Evolutionary conservation across 2,329 filamentous ascomycete genomes (phyloP), one percentile per base, ranked within the genome.

Genomic region (Apiospora saccharicola): DNA sequence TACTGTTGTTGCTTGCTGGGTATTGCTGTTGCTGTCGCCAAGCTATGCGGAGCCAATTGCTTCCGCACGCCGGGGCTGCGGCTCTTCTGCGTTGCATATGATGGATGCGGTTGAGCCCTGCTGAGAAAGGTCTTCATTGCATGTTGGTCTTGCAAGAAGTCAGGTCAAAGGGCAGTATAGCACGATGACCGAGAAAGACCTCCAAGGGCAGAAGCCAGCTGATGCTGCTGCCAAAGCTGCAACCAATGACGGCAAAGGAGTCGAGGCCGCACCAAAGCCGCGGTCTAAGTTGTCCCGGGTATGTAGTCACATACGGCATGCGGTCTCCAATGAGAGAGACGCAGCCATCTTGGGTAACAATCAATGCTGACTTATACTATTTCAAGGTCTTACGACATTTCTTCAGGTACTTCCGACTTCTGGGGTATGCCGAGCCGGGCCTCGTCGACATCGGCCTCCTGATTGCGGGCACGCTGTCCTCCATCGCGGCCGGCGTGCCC

Each of bases 401-500:
- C 72, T 80, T 83, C 73, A 76, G 77, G 69, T 87, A 84, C 76
- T 85, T 87, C 75, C 82, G 81, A 30, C 82, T 86, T 53, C 82
- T 87, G 46, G 79, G 84, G 74, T 86, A 85, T 72, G 85, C 83
- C 71, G 79, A 85, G 67, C 85, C 85, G 30, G 82, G 81, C 75
- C 81, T 81, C 77, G 73, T 84, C 72, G 86, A 87, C 73, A 78
- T 84, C 72, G 67, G 79, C n/a, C 81, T 87, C 68, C 80, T 87
- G 51, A 16, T 83, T 22, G 75, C 81, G 37, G 86, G 85, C 57
- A 82, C 74, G 34, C 72, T 79, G 61, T 82, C 83, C 71, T 86
- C 89, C 70, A 87, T 88, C 64, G 88, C 85, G 37, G 86, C 90
- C n/a, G 90, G 90, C 67, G 85, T 90, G 4, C 90, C 90, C 0